Evolutionary conservation across 208 protist species (phyloP).

Genomic region (Acanthamoeba castellanii): DNA sequence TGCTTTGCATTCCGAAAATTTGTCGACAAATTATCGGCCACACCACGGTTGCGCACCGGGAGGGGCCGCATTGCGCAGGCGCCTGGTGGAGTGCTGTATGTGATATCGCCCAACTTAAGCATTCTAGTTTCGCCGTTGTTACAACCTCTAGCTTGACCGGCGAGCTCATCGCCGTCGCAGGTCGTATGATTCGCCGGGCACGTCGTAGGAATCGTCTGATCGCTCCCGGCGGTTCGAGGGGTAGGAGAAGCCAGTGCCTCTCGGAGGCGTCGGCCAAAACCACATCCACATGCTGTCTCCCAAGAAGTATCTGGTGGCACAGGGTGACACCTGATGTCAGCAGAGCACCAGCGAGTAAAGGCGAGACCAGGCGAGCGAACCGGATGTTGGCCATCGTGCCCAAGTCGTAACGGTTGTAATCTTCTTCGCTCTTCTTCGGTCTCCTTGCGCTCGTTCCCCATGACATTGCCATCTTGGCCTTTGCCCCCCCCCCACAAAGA

Average conservation of each 20-base stretch:
- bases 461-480: not conserved
- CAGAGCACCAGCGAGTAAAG: no score
- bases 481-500: no score
- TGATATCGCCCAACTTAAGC: no score
- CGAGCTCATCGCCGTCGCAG: not conserved
- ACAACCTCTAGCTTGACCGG: no score
- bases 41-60: no score
- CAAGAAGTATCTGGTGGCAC: not conserved
- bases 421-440: not conserved
- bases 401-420: not conserved
- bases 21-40: not conserved
- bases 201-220: not conserved
- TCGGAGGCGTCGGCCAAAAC: not conserved
- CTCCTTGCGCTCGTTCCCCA: not conserved
- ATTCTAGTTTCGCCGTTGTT: no score
- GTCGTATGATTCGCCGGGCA: not conserved
- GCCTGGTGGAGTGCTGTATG: no score
- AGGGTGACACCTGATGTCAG: no score
- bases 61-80: no score
- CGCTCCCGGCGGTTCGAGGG: not conserved
- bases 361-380: not conserved
- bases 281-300: not conserved
- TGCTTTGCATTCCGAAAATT: not conserved
- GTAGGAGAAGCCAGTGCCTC: not conserved
- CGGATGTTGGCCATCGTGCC: not conserved